Evolutionary conservation across 257 asterid genomes (phyloP).

Genomic region (Salvia miltiorrhiza): DNA sequence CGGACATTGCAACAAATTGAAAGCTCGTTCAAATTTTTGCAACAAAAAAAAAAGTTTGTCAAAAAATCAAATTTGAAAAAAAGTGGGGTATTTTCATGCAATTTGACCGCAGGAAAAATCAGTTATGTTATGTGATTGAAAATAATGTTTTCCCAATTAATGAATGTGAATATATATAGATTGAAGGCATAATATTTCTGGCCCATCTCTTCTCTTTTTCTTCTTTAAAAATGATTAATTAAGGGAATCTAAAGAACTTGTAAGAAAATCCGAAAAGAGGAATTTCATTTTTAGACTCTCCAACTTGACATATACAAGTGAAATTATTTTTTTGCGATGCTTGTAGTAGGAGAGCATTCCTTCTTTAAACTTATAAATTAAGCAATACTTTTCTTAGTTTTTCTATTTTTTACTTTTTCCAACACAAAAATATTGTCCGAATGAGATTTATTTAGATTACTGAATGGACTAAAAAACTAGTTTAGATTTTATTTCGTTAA

Average conservation of each 20-base stretch:
- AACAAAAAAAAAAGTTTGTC: too few relatives aligned
- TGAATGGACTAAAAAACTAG: too few relatives aligned
- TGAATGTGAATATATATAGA: too few relatives aligned
- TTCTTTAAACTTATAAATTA: neutral
- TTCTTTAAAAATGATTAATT: neutral
- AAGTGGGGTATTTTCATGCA: too few relatives aligned
- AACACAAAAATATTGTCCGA: neutral
- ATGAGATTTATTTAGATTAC: neutral
- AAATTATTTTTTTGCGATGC: neutral
- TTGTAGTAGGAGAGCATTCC: conserved; percentile 15
- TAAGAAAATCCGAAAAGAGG: neutral
- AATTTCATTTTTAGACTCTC: conserved; percentile 15
- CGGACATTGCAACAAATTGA: too few relatives aligned
- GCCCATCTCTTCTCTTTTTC: neutral
- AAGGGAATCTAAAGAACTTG: neutral
- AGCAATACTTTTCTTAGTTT: neutral
- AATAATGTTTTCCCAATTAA: conserved; percentile 4
- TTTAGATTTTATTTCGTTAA: too few relatives aligned
- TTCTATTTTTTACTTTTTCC: neutral
- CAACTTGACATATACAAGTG: conserved; percentile 4
- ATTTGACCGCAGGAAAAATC: too few relatives aligned
- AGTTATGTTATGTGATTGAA: too few relatives aligned
- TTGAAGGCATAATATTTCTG: neutral
- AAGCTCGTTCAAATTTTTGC: too few relatives aligned
- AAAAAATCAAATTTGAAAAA: too few relatives aligned